A percentile compares a stretch with the other conserved stretches of the same genome.
These are phyloP conservation scores for Astrothelium macrocarpum DNA, from an alignment of 495 filamentous ascomycete species.

Conservation along the genomic window DNA sequence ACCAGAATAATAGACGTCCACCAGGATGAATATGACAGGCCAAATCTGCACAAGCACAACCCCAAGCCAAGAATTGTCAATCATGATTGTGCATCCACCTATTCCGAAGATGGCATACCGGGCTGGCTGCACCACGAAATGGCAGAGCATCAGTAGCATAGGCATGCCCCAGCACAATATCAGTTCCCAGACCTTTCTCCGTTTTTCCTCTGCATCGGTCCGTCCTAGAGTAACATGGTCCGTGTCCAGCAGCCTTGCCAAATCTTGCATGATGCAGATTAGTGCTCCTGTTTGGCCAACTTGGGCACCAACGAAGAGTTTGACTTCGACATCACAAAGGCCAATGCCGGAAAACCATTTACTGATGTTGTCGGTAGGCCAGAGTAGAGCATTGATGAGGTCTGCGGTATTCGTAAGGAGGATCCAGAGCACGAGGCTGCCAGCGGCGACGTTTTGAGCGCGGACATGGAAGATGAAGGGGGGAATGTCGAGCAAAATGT, in stretches of 20 bases:
- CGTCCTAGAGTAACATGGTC: slow-evolving; percentile 45
- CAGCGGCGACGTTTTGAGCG: slow-evolving; percentile 52
- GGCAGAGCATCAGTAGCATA: slow-evolving; percentile 51
- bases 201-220: slow-evolving; percentile 42
- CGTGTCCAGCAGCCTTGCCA: slow-evolving; percentile 62
- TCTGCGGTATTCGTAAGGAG: slow-evolving; percentile 55
- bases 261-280: slow-evolving; percentile 61
- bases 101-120: slow-evolving; percentile 69
- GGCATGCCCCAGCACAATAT: slow-evolving; percentile 63
- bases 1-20: slow-evolving; percentile 64
- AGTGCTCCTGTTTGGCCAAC: slow-evolving; percentile 54
- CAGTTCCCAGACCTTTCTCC: slow-evolving; percentile 48
- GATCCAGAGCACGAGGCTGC: slow-evolving; percentile 54
- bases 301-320: slow-evolving; percentile 52
- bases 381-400: slow-evolving; percentile 70
- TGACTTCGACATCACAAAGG: slow-evolving; percentile 76
- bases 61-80: slow-evolving; percentile 61
- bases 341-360: slow-evolving; percentile 64
- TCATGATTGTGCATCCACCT: slow-evolving; percentile 57
- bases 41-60: slow-evolving; percentile 58
- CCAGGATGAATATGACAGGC: slow-evolving; percentile 53
- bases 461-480: slow-evolving; percentile 47
- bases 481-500: slow-evolving; percentile 47
- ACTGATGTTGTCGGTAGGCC: slow-evolving; percentile 59
- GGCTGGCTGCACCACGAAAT: slow-evolving; percentile 56